These are phyloP conservation scores for Coniella lustricola DNA, from an alignment of 2,329 filamentous ascomycete genomes.

Conservation along the genomic window DNA sequence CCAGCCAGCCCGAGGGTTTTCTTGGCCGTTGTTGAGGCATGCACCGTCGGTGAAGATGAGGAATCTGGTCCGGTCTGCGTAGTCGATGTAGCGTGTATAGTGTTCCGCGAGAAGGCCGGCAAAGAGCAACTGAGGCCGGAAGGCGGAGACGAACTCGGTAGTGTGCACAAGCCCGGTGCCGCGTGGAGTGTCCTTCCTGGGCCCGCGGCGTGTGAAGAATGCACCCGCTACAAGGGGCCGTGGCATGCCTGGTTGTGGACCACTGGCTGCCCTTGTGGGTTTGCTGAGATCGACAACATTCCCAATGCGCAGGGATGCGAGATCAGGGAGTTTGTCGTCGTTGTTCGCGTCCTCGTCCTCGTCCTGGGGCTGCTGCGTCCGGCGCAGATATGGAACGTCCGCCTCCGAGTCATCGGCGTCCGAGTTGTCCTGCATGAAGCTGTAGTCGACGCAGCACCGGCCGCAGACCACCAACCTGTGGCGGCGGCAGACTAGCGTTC, in stretches of 20 bases:
- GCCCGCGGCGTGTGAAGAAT: too few species aligned
- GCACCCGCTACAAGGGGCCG: too few species aligned
- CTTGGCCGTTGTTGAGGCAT: constrained; percentile 5
- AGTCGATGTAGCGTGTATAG: not conserved
- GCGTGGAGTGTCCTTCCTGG: not conserved
- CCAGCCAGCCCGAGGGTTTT: constrained; percentile 33
- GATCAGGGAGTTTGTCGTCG: not conserved
- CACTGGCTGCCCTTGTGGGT: too few species aligned
- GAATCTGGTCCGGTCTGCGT: not conserved
- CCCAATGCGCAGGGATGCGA: too few species aligned
- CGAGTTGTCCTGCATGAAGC: not conserved
- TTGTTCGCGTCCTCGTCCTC: not conserved
- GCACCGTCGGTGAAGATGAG: constrained; percentile 8
- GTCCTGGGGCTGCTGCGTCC: not conserved
- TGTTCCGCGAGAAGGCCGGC: too few species aligned
- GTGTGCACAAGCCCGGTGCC: not conserved
- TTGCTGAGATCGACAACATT: not conserved
- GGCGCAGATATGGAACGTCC: too few species aligned
- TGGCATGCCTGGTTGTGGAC: too few species aligned
- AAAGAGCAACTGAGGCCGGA: not conserved
- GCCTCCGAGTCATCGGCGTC: not conserved
- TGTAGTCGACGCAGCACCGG: not conserved
- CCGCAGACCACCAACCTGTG: not conserved
- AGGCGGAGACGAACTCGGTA: not conserved
- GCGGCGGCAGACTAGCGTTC: not conserved